phyloP scores from a whole-genome alignment of 1,284 basidiomycete species.

The Binderoboletus segoi region DNA sequence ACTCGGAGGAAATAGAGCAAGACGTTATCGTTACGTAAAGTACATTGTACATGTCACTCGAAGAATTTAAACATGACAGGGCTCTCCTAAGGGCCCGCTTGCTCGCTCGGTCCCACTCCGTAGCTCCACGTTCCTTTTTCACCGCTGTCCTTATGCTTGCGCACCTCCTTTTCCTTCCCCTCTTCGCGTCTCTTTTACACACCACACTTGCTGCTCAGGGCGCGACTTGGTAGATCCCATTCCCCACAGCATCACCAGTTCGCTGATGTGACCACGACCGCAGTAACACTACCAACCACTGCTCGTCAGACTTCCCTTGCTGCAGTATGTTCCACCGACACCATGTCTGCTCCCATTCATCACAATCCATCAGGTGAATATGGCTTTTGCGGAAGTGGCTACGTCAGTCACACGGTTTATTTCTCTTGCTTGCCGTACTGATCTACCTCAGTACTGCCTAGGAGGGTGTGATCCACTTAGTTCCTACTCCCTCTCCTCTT shows the following conservation, averaged over 20 bases:
- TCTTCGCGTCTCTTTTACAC: slow-evolving; percentile 22
- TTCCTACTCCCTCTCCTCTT: slow-evolving; percentile 66
- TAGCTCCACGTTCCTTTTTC: slow-evolving; percentile 19
- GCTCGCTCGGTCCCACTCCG: neutral
- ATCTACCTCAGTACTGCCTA: slow-evolving; percentile 61
- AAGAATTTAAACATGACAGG: neutral
- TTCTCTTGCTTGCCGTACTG: neutral
- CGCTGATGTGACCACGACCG: neutral
- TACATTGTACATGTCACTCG: neutral
- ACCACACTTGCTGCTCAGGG: slow-evolving; percentile 25
- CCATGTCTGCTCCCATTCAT: neutral
- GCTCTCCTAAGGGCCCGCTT: neutral
- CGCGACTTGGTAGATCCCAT: slow-evolving; percentile 29
- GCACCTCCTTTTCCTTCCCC: slow-evolving; percentile 17
- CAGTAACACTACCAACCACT: slow-evolving; percentile 57
- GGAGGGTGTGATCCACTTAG: slow-evolving; percentile 81
- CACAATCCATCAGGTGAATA: slow-evolving; percentile 56
- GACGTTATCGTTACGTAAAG: neutral
- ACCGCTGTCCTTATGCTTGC: slow-evolving; percentile 22
- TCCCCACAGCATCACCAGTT: neutral
- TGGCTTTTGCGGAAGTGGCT: slow-evolving; percentile 69
- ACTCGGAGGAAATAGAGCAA: neutral
- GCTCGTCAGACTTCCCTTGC: slow-evolving; percentile 64
- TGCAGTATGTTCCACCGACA: slow-evolving; percentile 53
- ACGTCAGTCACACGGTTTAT: slow-evolving; percentile 40